Percentiles rank a stretch among this genome's conserved stretches.
Evolutionary conservation across 108 stramenopile genomes (phyloP).

Genomic region (Aureococcus anophagefferens): DNA sequence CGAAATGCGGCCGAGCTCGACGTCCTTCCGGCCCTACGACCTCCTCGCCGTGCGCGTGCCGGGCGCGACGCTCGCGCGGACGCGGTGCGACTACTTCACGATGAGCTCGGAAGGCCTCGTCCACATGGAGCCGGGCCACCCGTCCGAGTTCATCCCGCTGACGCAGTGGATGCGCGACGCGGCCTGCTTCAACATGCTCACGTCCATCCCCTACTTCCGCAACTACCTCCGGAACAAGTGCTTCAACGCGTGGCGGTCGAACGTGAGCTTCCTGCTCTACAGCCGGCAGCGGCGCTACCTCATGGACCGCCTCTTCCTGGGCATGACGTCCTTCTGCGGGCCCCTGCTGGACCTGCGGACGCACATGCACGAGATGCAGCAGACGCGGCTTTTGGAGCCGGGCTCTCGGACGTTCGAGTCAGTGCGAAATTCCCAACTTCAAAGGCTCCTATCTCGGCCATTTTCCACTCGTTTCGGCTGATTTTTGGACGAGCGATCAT

Average conservation of each 20-base stretch:
- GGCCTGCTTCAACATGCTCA: constrained; percentile 48
- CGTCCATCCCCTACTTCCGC: constrained; percentile 41
- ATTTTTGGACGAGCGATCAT: no score
- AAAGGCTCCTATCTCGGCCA: no score
- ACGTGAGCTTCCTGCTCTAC: constrained; percentile 38
- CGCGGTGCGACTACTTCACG: constrained; percentile 41
- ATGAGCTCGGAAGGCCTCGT: constrained; percentile 50
- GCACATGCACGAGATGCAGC: constrained; percentile 23
- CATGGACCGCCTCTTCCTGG: constrained; percentile 35
- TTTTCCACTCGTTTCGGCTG: no score
- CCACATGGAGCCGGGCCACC: constrained; percentile 34
- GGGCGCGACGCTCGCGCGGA: no score
- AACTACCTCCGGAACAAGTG: constrained; percentile 29
- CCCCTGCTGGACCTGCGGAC: constrained; percentile 26
- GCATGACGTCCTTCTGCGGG: constrained; percentile 31
- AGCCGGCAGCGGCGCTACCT: constrained; percentile 34
- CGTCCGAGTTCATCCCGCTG: constrained; percentile 45
- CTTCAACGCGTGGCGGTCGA: constrained; percentile 41
- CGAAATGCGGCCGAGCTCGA: background rate
- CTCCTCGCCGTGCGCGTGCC: constrained; percentile 28
- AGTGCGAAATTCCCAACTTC: no score
- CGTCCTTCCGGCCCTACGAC: constrained; percentile 40
- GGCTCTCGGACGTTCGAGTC: constrained; percentile 32
- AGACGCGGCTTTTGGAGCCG: constrained; percentile 27
- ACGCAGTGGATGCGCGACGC: constrained; percentile 48